Conservation (phyloP, 2,329 filamentous ascomycete genomes). For the Verticillium tricorpus region DNA sequence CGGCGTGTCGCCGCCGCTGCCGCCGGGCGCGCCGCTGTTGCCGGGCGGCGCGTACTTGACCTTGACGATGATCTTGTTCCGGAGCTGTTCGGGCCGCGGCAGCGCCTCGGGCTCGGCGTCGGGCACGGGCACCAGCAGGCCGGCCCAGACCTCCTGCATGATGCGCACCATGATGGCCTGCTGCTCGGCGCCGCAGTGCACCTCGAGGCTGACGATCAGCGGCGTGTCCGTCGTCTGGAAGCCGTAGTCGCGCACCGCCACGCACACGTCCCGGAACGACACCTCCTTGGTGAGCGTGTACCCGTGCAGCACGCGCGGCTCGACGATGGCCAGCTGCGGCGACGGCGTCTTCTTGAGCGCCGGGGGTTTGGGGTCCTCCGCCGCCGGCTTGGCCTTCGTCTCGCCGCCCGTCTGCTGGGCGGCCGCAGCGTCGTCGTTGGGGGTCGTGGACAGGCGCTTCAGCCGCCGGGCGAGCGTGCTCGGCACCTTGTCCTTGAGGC, state of each 20-base stretch:
- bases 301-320: conserved; percentile 79
- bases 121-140: conserved; percentile 57
- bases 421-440: not conserved
- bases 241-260: conserved; percentile 71
- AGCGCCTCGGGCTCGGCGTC: conserved; percentile 45
- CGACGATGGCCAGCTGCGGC: conserved; percentile 34
- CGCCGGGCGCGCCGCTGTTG: conserved; percentile 20
- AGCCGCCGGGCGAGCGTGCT: conserved; percentile 34
- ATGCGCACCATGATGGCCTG: conserved; percentile 90
- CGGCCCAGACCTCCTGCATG: conserved; percentile 81
- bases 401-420: not conserved
- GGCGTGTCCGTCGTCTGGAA: conserved; percentile 74
- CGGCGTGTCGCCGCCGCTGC: conserved; percentile 27
- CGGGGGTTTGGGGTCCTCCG: not conserved
- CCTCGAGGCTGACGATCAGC: conserved; percentile 90
- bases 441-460: not conserved
- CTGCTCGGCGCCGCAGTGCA: conserved; percentile 76
- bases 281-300: conserved; percentile 89
- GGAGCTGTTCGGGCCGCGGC: conserved; percentile 65
- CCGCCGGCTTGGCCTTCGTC: not conserved
- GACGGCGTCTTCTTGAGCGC: conserved; percentile 9
- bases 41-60: conserved; percentile 62
- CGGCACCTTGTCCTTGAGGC: conserved; percentile 55
- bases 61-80: conserved; percentile 78
- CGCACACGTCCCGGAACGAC: conserved; percentile 80